A percentile compares a stretch with the other conserved stretches of the same genome.
Conservation (phyloP, 2,329 filamentous ascomycete genomes). For the Aspergillus udagawae region DNA sequence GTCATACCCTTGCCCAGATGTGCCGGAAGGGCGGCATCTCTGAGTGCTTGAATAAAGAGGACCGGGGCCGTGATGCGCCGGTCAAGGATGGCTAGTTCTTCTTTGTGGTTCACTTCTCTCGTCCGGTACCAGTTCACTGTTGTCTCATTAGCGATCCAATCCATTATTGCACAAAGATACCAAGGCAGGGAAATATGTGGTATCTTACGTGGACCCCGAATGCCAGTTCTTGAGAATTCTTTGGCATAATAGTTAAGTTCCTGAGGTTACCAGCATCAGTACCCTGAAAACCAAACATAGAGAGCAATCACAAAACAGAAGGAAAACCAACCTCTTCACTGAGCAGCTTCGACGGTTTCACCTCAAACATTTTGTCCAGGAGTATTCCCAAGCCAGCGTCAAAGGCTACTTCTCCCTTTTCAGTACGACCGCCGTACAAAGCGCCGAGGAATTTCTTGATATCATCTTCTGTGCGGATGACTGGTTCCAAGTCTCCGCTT, state of each 20-base stretch:
- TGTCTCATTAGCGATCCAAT: neutral
- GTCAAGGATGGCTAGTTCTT: constrained; percentile 54
- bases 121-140: constrained; percentile 83
- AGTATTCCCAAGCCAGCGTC: constrained; percentile 58
- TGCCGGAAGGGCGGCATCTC: constrained; percentile 69
- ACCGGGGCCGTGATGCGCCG: constrained; percentile 57
- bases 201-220: constrained; percentile 65
- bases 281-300: neutral
- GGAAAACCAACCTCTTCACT: constrained; percentile 50
- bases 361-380: constrained; percentile 57
- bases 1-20: constrained; percentile 70
- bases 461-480: constrained; percentile 54
- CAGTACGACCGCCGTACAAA: constrained; percentile 64
- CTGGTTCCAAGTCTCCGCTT: constrained; percentile 61
- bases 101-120: constrained; percentile 66
- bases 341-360: constrained; percentile 58
- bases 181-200: neutral
- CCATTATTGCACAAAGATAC: neutral
- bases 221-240: constrained; percentile 66
- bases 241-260: constrained; percentile 74
- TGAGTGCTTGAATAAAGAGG: constrained; percentile 69
- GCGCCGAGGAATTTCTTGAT: constrained; percentile 67
- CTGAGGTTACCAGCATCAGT: constrained; percentile 18
- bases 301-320: neutral
- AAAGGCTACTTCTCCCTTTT: constrained; percentile 56